Conservation (phyloP, 73 alveolate genomes). For the Tetrahymena thermophila region DNA sequence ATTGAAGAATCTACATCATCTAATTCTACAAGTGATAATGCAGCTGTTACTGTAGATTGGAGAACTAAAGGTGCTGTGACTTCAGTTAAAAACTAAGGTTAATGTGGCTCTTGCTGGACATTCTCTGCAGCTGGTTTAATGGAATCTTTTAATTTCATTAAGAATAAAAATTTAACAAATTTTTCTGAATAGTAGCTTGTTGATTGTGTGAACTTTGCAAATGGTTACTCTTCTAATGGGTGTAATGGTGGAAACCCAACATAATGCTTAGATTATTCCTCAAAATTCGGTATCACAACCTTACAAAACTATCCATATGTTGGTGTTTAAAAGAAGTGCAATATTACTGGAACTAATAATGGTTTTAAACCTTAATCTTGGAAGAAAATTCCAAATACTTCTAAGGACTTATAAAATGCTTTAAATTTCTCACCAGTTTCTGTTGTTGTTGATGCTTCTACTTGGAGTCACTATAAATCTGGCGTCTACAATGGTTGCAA, state of each 20-base stretch:
- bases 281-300: constrained; percentile 8
- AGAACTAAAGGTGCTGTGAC: constrained; percentile 40
- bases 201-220: constrained; percentile 59
- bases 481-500: not conserved
- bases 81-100: constrained; percentile 67
- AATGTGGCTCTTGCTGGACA: constrained; percentile 84
- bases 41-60: constrained; percentile 57
- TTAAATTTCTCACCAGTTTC: not conserved
- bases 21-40: too few relatives aligned
- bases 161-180: not conserved
- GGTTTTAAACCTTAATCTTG: too few relatives aligned
- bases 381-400: not conserved
- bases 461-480: not conserved
- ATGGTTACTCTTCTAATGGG: constrained; percentile 28
- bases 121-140: constrained; percentile 71
- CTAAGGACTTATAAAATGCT: not conserved
- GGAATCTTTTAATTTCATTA: constrained; percentile 54
- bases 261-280: constrained; percentile 9
- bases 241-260: constrained; percentile 36
- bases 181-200: constrained; percentile 60
- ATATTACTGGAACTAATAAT: not conserved
- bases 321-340: constrained; percentile 18
- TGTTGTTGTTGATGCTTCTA: not conserved
- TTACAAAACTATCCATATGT: constrained; percentile 26
- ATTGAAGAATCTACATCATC: not conserved